phyloP scores from a whole-genome alignment of 495 filamentous ascomycete species.

The Aspergillus mulundensis region DNA sequence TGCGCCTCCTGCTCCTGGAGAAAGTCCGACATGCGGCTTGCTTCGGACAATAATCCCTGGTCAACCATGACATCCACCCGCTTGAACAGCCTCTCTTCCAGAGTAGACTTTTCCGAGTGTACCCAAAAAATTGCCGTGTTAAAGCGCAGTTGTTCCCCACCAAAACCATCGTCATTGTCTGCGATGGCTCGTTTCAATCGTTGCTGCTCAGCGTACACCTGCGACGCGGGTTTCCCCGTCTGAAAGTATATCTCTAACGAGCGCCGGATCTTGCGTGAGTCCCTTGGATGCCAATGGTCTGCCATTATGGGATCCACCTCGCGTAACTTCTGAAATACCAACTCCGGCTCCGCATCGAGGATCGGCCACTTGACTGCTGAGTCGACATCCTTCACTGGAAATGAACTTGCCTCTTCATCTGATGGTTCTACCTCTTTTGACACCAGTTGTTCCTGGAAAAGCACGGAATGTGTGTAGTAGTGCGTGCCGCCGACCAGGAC shows the following conservation, averaged over 20 bases:
- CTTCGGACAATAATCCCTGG: conserved; percentile 68
- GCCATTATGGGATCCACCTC: conserved; percentile 90
- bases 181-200: conserved; percentile 25
- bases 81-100: conserved; percentile 65
- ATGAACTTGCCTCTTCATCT: conserved; percentile 16
- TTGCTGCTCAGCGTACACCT: conserved; percentile 79
- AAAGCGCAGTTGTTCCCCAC: conserved; percentile 42
- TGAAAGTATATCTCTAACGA: conserved; percentile 85
- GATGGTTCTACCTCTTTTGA: conserved; percentile 25
- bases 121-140: conserved; percentile 80
- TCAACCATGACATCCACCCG: conserved; percentile 82
- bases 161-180: conserved; percentile 11
- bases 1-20: conserved; percentile 40
- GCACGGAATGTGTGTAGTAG: conserved; percentile 85
- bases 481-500: conserved; percentile 93
- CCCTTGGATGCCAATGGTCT: conserved; percentile 87
- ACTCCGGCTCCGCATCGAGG: conserved; percentile 62
- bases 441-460: conserved; percentile 68
- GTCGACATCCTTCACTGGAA: conserved; percentile 1
- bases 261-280: conserved; percentile 80
- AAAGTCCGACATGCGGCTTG: conserved; percentile 55
- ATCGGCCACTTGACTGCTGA: conserved; percentile 58
- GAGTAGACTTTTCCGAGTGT: conserved; percentile 61
- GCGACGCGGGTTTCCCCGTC: conserved; percentile 73
- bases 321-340: conserved; percentile 64